Percentiles rank a stretch among this genome's conserved stretches.
Conservation (phyloP, 2,329 filamentous ascomycete species). For the Colletotrichum sp. region DNA sequence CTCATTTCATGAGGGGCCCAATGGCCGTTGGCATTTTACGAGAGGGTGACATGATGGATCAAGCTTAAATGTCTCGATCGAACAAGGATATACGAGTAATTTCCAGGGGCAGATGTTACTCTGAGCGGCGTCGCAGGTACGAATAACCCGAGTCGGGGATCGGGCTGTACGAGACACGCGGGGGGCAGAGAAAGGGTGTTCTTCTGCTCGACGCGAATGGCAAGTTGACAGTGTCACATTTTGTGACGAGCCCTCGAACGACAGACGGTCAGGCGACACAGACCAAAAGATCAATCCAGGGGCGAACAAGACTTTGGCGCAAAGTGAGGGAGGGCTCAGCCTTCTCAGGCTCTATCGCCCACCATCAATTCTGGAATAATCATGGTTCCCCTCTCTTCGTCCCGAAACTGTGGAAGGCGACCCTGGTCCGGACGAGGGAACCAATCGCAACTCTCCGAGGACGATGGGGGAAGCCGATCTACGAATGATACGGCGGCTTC, state of each 20-base stretch:
- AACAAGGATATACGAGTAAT: neutral
- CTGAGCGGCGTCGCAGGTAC: neutral
- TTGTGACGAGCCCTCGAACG: neutral
- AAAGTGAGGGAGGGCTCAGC: neutral
- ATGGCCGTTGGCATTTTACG: neutral
- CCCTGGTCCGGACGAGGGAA: slow-evolving; percentile 2
- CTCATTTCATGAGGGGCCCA: neutral
- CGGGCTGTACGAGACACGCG: neutral
- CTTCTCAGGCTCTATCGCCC: neutral
- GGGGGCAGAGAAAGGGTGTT: neutral
- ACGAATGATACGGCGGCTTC: neutral
- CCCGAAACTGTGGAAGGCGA: neutral
- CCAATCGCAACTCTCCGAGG: slow-evolving; percentile 6
- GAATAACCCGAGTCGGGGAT: neutral
- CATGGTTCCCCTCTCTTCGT: slow-evolving; percentile 8
- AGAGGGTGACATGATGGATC: neutral
- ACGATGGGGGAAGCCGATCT: neutral
- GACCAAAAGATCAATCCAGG: neutral
- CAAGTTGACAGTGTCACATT: neutral
- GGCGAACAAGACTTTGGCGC: neutral
- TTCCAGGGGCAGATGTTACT: neutral
- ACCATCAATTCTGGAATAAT: neutral
- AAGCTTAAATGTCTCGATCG: neutral
- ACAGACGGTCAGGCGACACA: neutral
- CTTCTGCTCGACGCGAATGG: neutral